Percentiles rank a stretch among this genome's conserved stretches.
Evolutionary conservation across 2,329 filamentous ascomycete genomes (phyloP).

Genomic region (Xylaria sp.): DNA sequence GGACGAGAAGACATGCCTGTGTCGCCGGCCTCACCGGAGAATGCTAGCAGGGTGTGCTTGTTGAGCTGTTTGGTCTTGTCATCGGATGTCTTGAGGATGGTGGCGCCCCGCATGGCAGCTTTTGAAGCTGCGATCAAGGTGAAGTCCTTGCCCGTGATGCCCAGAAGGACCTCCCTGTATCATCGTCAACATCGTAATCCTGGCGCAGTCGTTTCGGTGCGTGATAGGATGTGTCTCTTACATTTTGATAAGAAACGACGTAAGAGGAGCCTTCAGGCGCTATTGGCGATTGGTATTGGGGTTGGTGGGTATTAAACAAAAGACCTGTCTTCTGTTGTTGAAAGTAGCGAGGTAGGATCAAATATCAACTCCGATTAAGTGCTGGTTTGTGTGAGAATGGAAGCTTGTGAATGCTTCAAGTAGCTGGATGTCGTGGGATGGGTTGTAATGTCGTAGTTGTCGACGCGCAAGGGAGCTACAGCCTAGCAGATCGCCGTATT

Average conservation of each 20-base stretch:
- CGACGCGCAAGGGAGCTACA: slow-evolving; percentile 41
- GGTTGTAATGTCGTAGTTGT: slow-evolving; percentile 1
- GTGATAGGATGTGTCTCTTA: slow-evolving; percentile 4
- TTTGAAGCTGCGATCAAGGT: slow-evolving; percentile 96
- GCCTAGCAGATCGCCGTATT: slow-evolving; percentile 30
- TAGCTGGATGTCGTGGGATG: slow-evolving; percentile 5
- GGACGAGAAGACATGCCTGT: slow-evolving; percentile 56
- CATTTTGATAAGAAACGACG: slow-evolving; percentile 16
- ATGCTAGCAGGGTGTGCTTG: slow-evolving; percentile 91
- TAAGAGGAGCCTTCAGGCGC: slow-evolving; percentile 1
- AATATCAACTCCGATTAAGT: neutral
- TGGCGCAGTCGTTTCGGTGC: neutral
- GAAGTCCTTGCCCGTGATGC: slow-evolving; percentile 99
- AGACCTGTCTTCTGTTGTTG: neutral
- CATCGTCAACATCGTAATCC: neutral
- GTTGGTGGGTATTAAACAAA: neutral
- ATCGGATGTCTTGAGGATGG: slow-evolving; percentile 88
- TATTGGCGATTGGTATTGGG: neutral
- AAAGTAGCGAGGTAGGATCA: neutral
- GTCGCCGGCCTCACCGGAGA: slow-evolving; percentile 92
- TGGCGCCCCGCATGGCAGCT: slow-evolving; percentile 95
- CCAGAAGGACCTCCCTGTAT: slow-evolving; percentile 91
- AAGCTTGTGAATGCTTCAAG: slow-evolving; percentile 7
- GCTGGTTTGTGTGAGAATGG: neutral
- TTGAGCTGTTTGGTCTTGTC: slow-evolving; percentile 94